Evolutionary conservation across 768 basidiomycete genomes (phyloP).

Genomic region (Trametes coccinea): DNA sequence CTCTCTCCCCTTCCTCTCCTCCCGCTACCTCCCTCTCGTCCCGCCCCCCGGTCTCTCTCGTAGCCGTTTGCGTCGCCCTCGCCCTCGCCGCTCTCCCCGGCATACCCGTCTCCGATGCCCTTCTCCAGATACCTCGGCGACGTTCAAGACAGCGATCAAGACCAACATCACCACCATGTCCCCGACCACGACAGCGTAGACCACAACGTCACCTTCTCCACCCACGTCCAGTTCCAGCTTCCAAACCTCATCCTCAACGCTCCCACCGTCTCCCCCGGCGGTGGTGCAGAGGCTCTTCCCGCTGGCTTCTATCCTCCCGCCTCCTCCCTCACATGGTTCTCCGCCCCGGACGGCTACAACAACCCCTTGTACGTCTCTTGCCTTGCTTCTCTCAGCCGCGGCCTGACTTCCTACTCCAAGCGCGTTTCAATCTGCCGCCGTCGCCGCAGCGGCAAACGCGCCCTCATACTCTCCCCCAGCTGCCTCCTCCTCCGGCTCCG

Average conservation of each 20-base stretch:
- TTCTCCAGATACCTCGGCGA: conserved; percentile 30
- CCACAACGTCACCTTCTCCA: conserved; percentile 27
- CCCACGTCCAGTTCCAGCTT: conserved; percentile 54
- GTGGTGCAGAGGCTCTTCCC: conserved; percentile 74
- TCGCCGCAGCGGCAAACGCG: not conserved
- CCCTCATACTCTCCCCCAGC: not conserved
- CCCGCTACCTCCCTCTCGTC: not conserved
- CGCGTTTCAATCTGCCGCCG: not conserved
- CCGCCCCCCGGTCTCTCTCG: not conserved
- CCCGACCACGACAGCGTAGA: conserved; percentile 17
- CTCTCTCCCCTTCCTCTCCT: conserved; percentile 1
- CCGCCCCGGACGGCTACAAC: conserved; percentile 30
- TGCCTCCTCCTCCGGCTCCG: not conserved
- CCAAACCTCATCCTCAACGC: conserved; percentile 65
- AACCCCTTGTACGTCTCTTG: conserved; percentile 19
- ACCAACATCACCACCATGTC: not conserved
- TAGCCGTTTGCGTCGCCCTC: not conserved
- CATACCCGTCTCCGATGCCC: conserved; percentile 23
- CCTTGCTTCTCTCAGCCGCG: not conserved
- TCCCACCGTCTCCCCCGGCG: conserved; percentile 66
- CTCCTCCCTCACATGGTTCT: conserved; percentile 47
- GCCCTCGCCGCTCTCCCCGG: not conserved
- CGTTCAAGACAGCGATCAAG: conserved; percentile 9
- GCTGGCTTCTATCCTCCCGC: conserved; percentile 35
- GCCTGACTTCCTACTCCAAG: not conserved